Evolutionary conservation across 352 stramenopile genomes (phyloP), one percentile per base, ranked within the genome.

Genomic region (Phytopythium oedochilum): DNA sequence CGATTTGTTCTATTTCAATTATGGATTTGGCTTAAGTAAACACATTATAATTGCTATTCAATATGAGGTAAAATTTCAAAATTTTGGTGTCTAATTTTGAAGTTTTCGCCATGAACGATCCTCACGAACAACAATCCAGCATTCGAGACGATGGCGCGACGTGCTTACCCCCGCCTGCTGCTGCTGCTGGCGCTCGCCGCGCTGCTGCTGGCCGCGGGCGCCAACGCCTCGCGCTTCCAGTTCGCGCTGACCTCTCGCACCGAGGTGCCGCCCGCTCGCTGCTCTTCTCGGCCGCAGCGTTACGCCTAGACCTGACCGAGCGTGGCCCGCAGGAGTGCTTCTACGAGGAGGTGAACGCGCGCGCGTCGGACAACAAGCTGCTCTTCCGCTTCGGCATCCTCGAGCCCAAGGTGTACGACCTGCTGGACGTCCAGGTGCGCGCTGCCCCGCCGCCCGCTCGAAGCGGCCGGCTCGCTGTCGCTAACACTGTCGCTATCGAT

Each of bases 351-450:
- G 73, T 86, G 47, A 72, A 81, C 25, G 71, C 73, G n/a, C 66
- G 73, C 12, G 47, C 75, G 17, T 73, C 71, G 35, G 63, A 81
- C 59, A 86, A 81, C 55, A 83, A 75, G 47, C 57, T 86, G 59
- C 73, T 86, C 29, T 81, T 84, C 54, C 75, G 75, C 54, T 86
- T 86, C 36, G 75, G 69, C 20, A 71, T 86, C 43, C 35, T 84
- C 5, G 75, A 86, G 54, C 68, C 75, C 23, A 75, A 76, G 50
- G 55, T 44, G 20, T 83, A 78, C 57, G 75, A 86, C 39, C 50
- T 82, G 26, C 66, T 86, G 31, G 69, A 86, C 54, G 69, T 83
- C 49, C 15, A 40, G 44, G 25, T 61, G 23, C 42, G 39, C 39
- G 38, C n/a, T 26, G 4, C 22, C 40, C 10, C 10, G 10, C 32